These are phyloP conservation scores for Mycena metata DNA, from an alignment of 768 basidiomycete genomes.

Conservation along the genomic window DNA sequence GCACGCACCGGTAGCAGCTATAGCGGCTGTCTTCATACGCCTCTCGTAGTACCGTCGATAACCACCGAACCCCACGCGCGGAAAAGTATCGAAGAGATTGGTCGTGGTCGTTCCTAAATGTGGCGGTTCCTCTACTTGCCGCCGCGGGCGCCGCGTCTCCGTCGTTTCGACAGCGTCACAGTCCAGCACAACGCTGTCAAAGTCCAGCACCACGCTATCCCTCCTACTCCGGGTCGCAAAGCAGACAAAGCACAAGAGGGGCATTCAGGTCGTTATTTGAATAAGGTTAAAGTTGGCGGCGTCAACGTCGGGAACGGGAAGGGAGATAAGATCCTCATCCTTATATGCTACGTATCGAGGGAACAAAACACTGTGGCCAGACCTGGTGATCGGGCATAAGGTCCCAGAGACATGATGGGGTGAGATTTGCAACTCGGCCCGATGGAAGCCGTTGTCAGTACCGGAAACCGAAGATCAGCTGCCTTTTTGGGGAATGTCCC, in stretches of 20 bases:
- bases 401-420: neutral
- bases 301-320: neutral
- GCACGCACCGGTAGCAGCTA: too few species aligned
- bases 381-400: conserved; percentile 10
- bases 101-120: conserved; percentile 9
- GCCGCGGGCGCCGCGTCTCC: neutral
- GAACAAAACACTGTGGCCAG: conserved; percentile 2
- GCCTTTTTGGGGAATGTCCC: too few species aligned
- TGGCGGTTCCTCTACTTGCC: conserved; percentile 24
- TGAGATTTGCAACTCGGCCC: neutral
- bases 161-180: neutral
- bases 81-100: conserved; percentile 37
- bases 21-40: neutral
- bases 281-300: neutral
- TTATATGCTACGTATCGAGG: conserved; percentile 23
- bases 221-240: neutral
- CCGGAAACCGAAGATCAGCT: too few species aligned
- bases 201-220: conserved; percentile 8
- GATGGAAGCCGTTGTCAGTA: too few species aligned
- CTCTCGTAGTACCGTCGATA: conserved; percentile 35
- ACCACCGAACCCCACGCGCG: conserved; percentile 31
- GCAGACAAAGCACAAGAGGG: conserved; percentile 15
- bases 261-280: conserved; percentile 6
- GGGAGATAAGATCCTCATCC: conserved; percentile 15
- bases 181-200: conserved; percentile 13